A percentile compares a stretch with the other conserved stretches of the same genome.
Evolutionary conservation across 495 filamentous ascomycete species (phyloP).

Genomic region (Sordaria brevicollis): DNA sequence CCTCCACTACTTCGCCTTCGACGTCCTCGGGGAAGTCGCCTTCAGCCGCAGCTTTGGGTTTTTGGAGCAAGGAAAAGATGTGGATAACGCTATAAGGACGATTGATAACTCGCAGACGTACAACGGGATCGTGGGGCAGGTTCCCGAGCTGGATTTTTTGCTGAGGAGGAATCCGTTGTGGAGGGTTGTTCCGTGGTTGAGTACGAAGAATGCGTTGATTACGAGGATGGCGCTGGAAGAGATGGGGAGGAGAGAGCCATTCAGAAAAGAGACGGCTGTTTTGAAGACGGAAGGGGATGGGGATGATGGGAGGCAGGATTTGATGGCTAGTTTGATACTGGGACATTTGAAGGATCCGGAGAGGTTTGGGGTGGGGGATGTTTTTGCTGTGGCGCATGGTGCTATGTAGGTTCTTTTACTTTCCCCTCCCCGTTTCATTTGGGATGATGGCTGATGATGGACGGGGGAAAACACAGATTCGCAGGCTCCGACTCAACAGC

Average conservation of each 20-base stretch:
- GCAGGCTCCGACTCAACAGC: slow-evolving; percentile 57
- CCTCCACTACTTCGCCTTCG: slow-evolving; percentile 46
- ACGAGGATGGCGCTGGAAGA: slow-evolving; percentile 40
- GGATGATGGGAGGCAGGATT: slow-evolving; percentile 27
- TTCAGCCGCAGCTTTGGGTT: slow-evolving; percentile 58
- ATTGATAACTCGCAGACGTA: slow-evolving; percentile 46
- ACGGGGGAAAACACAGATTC: too few species aligned
- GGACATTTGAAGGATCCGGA: slow-evolving; percentile 37
- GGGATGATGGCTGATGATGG: too few species aligned
- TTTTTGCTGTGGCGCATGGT: slow-evolving; percentile 44
- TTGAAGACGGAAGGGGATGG: slow-evolving; percentile 29
- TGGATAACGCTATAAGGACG: slow-evolving; percentile 43
- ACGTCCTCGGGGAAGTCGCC: slow-evolving; percentile 52
- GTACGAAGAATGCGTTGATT: slow-evolving; percentile 38
- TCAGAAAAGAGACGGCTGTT: slow-evolving; percentile 32
- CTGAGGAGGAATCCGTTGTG: slow-evolving; percentile 39
- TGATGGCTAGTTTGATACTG: slow-evolving; percentile 37
- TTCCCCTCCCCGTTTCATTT: background rate
- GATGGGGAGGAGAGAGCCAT: slow-evolving; percentile 33
- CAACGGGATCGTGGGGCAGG: slow-evolving; percentile 43
- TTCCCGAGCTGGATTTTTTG: slow-evolving; percentile 37
- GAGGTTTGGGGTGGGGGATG: slow-evolving; percentile 39
- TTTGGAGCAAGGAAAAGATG: slow-evolving; percentile 44
- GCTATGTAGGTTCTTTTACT: slow-evolving; percentile 32
- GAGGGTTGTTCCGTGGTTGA: slow-evolving; percentile 35